Conservation (phyloP, 768 basidiomycete genomes). For the Harrya chromipes region DNA sequence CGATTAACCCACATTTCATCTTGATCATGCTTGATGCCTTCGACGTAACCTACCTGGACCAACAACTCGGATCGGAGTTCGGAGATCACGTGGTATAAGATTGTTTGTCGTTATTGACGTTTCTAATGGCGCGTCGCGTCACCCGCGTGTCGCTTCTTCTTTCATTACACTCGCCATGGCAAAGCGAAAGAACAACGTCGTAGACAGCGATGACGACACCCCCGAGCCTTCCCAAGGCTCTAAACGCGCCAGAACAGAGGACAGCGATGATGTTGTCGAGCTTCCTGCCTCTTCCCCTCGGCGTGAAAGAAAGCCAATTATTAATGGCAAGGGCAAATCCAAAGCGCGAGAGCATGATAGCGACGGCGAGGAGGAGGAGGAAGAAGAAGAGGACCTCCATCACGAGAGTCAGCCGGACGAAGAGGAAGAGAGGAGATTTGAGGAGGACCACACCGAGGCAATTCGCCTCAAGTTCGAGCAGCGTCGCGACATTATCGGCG, state of each 20-base stretch:
- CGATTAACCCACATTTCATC: neutral
- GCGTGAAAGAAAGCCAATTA: slow-evolving; percentile 29
- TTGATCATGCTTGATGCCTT: too few species aligned
- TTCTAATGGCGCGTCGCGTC: slow-evolving; percentile 28
- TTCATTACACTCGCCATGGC: slow-evolving; percentile 38
- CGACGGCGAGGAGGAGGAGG: slow-evolving; percentile 29
- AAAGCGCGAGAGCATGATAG: slow-evolving; percentile 28
- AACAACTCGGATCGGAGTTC: neutral
- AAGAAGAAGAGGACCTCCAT: slow-evolving; percentile 33
- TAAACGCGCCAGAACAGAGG: slow-evolving; percentile 45
- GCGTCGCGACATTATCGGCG: slow-evolving; percentile 39
- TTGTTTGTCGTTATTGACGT: slow-evolving; percentile 25
- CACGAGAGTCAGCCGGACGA: slow-evolving; percentile 40
- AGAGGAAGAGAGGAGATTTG: slow-evolving; percentile 64
- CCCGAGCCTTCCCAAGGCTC: slow-evolving; percentile 32
- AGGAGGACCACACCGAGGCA: slow-evolving; percentile 54
- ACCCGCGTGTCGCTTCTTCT: slow-evolving; percentile 7
- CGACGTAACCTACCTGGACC: too few species aligned
- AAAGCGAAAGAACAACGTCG: slow-evolving; percentile 46
- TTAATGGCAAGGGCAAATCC: slow-evolving; percentile 33
- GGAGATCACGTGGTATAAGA: slow-evolving; percentile 1
- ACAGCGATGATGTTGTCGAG: slow-evolving; percentile 33
- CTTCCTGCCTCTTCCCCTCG: slow-evolving; percentile 11
- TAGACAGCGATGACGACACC: slow-evolving; percentile 42
- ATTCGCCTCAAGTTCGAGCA: slow-evolving; percentile 54